Base-by-base conservation (phyloP, 148 eudicot species). In the Selenicereus undatus region DNA sequence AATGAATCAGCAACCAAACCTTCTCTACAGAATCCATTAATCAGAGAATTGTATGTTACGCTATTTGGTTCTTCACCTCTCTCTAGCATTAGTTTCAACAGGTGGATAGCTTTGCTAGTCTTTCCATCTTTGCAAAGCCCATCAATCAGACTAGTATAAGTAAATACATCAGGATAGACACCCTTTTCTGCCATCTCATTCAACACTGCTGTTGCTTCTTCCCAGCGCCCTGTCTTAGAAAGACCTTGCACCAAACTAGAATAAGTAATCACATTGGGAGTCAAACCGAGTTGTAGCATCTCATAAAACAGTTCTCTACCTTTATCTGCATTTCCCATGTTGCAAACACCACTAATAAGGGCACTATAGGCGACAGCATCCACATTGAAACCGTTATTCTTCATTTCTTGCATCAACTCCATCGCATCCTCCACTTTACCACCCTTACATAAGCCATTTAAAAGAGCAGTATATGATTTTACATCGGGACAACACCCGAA, bases 291-390 rank as follows among this genome's bases (percentile, higher is more conserved):
- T 16, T 81, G 85, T 70, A 86, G 72, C 95, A 93, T 91, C 64
- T 84, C 89, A 81, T 65, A 65, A 24, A 88, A 75, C 21, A 93
- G 77, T 76, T 85, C 87, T 64, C 79, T 88, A 42, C 83, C 97
- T 78, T 79, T 79, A 68, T 77, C 81, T 27, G 77, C 86, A 80
- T 91, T 76, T 8, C 92, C 93, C 10, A 54, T 65, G 42, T 68
- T 75, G 76, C 91, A 88, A 68, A 89, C 87, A 74, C 93, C 96
- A 83, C 87, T 81, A 70, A 92, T 86, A 42, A 92, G 86, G 24
- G 87, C 76, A 80, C 84, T 86, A 81, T 88, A 92, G 43, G 80
- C 79, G 82, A 85, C 80, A 76, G 84, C 86, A 84, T 90, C 92
- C 7, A 72, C 83, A 69, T 78, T 78, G 50, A 87, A 79, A 54